phyloP scores from a whole-genome alignment of 1,284 basidiomycete species.

The Porodaedalea pini region DNA sequence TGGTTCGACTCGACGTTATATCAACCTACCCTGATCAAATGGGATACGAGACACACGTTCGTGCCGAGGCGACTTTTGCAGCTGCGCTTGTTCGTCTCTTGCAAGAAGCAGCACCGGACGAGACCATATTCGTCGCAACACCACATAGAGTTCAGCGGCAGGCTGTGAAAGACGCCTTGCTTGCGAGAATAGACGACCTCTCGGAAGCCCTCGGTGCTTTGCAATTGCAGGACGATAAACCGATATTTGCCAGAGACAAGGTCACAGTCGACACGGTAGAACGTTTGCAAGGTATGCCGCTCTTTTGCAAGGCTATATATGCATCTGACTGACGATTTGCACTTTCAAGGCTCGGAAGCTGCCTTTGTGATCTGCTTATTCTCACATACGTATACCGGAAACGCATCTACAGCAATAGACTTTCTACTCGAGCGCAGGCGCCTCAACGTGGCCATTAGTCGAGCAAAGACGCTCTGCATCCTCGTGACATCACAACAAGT shows the following conservation, averaged over 20 bases:
- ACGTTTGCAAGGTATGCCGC: constrained; percentile 39
- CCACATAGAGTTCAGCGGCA: constrained; percentile 47
- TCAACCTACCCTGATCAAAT: constrained; percentile 31
- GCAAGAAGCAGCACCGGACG: constrained; percentile 36
- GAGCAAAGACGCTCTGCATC: constrained; percentile 47
- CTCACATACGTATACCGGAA: constrained; percentile 39
- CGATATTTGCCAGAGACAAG: constrained; percentile 16
- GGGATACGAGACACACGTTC: constrained; percentile 43
- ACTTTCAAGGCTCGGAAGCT: constrained; percentile 42
- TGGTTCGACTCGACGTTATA: constrained; percentile 36
- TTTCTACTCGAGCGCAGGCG: constrained; percentile 45
- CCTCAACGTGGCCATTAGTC: constrained; percentile 49
- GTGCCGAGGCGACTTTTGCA: constrained; percentile 43
- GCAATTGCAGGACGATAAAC: constrained; percentile 7
- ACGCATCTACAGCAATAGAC: constrained; percentile 30
- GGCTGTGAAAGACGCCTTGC: constrained; percentile 41
- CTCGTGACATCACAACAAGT: constrained; percentile 42
- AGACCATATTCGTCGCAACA: constrained; percentile 47
- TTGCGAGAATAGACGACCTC: constrained; percentile 16
- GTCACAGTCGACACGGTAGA: constrained; percentile 48
- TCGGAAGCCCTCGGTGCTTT: constrained; percentile 16
- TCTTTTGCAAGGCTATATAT: background rate
- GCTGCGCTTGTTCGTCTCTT: constrained; percentile 40
- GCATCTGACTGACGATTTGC: background rate
- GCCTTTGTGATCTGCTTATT: constrained; percentile 49